phyloP scores from a whole-genome alignment of 192 early-diverging fungal genomes.

The Lunasporangiospora selenospora region DNA sequence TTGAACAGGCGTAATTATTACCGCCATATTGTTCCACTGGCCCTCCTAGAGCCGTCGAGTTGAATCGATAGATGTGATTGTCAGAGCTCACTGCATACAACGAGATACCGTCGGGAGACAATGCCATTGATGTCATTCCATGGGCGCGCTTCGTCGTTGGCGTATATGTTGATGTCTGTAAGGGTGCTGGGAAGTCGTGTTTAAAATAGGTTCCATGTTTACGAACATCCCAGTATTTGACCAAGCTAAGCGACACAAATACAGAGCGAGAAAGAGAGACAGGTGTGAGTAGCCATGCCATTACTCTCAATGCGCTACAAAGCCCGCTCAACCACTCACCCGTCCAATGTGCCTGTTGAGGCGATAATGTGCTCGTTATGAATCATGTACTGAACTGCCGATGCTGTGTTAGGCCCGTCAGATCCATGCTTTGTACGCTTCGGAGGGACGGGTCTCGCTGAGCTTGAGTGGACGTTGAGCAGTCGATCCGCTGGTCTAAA shows the following conservation, averaged over 20 bases:
- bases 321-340: constrained; percentile 53
- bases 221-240: constrained; percentile 88
- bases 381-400: constrained; percentile 57
- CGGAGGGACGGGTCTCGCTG: constrained; percentile 8
- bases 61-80: constrained; percentile 75
- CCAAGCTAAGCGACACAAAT: constrained; percentile 53
- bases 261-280: too few species aligned
- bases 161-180: constrained; percentile 41
- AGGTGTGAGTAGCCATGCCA: not conserved
- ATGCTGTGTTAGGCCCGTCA: constrained; percentile 47
- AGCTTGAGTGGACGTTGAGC: constrained; percentile 23
- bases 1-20: constrained; percentile 57
- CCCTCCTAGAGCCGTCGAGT: constrained; percentile 51
- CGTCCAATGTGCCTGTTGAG: constrained; percentile 69
- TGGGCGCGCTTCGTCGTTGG: constrained; percentile 29
- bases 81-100: constrained; percentile 80
- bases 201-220: constrained; percentile 49
- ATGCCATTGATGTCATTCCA: constrained; percentile 70
- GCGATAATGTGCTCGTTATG: constrained; percentile 58
- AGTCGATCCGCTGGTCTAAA: constrained; percentile 35
- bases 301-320: not conserved
- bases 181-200: constrained; percentile 48
- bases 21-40: constrained; percentile 60
- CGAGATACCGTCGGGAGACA: constrained; percentile 66
- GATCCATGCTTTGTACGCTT: constrained; percentile 35